These are phyloP conservation scores for Trichomonascaceae sp. DNA, from an alignment of 1,139 yeast species.

Conservation along the genomic window DNA sequence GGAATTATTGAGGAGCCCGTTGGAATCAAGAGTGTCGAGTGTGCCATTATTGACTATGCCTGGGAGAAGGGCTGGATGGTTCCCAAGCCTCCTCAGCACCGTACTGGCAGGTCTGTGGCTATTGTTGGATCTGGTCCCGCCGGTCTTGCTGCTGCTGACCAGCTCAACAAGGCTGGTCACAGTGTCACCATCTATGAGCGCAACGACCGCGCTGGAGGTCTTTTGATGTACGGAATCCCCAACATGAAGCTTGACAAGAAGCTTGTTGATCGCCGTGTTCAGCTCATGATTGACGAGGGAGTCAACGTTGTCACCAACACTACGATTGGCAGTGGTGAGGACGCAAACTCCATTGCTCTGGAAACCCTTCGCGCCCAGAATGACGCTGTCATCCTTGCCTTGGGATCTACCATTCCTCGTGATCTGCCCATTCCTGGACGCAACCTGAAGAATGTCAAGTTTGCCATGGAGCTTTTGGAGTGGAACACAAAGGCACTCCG, in stretches of 20 bases:
- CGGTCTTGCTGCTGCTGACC: slow-evolving; percentile 94
- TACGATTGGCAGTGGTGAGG: slow-evolving; percentile 58
- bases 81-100: slow-evolving; percentile 62
- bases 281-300: slow-evolving; percentile 84
- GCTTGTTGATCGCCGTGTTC: slow-evolving; percentile 86
- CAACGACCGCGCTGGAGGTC: slow-evolving; percentile 91
- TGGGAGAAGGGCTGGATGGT: slow-evolving; percentile 94
- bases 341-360: slow-evolving; percentile 32
- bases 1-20: slow-evolving; percentile 93
- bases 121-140: slow-evolving; percentile 95
- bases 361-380: slow-evolving; percentile 48
- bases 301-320: slow-evolving; percentile 63
- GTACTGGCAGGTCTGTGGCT: slow-evolving; percentile 81
- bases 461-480: slow-evolving; percentile 86
- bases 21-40: slow-evolving; percentile 90
- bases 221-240: slow-evolving; percentile 98
- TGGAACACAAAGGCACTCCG: slow-evolving; percentile 83
- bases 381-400: slow-evolving; percentile 87
- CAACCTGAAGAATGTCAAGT: slow-evolving; percentile 76
- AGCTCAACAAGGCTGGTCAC: slow-evolving; percentile 93
- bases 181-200: slow-evolving; percentile 83
- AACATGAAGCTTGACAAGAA: slow-evolving; percentile 96
- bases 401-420: slow-evolving; percentile 94
- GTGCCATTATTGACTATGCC: slow-evolving; percentile 92
- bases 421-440: slow-evolving; percentile 93